These are phyloP conservation scores for Kuraishia hungarica DNA, from an alignment of 805 yeast species.

Conservation along the genomic window DNA sequence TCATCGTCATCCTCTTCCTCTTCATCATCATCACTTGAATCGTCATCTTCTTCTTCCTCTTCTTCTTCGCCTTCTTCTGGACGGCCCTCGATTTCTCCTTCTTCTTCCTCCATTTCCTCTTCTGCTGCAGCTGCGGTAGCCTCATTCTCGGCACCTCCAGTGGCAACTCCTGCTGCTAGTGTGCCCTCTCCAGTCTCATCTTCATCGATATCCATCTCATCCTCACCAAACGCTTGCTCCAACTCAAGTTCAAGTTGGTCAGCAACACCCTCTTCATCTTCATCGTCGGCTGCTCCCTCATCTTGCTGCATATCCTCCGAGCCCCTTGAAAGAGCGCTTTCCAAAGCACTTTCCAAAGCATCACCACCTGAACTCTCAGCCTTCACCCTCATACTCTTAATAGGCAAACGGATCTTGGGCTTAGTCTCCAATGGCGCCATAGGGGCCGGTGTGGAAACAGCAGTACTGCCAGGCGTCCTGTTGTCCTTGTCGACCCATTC, in stretches of 20 bases:
- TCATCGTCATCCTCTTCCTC: constrained; percentile 24
- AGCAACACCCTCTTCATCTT: not conserved
- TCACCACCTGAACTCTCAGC: not conserved
- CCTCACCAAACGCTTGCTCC: constrained; percentile 43
- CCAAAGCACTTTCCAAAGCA: not conserved
- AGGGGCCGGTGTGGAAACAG: constrained; percentile 16
- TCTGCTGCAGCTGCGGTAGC: constrained; percentile 23
- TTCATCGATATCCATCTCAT: constrained; percentile 12
- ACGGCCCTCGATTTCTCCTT: constrained; percentile 8
- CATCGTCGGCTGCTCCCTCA: not conserved
- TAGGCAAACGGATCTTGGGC: not conserved
- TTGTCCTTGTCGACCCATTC: constrained; percentile 60
- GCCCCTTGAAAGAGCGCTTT: not conserved
- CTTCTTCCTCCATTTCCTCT: constrained; percentile 22
- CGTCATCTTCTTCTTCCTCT: constrained; percentile 16
- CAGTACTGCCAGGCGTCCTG: constrained; percentile 24
- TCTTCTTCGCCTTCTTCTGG: constrained; percentile 21
- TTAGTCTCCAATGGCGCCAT: not conserved
- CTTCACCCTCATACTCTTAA: not conserved
- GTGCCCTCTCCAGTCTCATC: constrained; percentile 22
- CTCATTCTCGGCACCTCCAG: constrained; percentile 16
- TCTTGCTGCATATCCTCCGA: not conserved
- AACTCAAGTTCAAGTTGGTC: constrained; percentile 48
- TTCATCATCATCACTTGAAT: constrained; percentile 12
- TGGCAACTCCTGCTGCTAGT: constrained; percentile 8